Evolutionary conservation across 352 stramenopile species (phyloP).

Genomic region (Phytophthora pini): DNA sequence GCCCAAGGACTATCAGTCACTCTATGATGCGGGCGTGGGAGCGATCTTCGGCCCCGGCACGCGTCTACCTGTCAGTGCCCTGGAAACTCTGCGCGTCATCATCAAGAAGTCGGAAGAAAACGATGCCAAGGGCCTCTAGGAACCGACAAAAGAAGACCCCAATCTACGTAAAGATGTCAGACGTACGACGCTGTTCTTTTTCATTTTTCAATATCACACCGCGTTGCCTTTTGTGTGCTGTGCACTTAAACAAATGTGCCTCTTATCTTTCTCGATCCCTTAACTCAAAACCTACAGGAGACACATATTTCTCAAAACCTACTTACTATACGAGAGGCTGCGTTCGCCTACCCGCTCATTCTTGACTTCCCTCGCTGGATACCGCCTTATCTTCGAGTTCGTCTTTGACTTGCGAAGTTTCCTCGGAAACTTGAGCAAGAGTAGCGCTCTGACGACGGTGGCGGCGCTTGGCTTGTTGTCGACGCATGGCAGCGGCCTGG

Average conservation of each 20-base stretch:
- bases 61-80: conserved; percentile 86
- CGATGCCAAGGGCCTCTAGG: conserved; percentile 43
- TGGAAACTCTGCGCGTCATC: conserved; percentile 57
- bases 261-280: conserved; percentile 21
- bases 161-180: conserved; percentile 20
- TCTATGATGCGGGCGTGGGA: conserved; percentile 92
- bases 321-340: conserved; percentile 14
- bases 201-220: conserved; percentile 3
- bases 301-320: conserved; percentile 29
- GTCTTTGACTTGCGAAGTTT: conserved; percentile 10
- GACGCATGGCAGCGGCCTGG: conserved; percentile 37
- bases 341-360: conserved; percentile 17
- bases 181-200: conserved; percentile 3
- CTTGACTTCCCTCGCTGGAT: conserved; percentile 33
- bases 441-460: conserved; percentile 16
- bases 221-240: neutral
- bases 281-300: conserved; percentile 32
- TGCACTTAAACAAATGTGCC: conserved; percentile 16
- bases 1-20: conserved; percentile 95
- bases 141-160: neutral
- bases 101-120: conserved; percentile 63
- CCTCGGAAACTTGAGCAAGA: conserved; percentile 11
- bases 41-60: conserved; percentile 97
- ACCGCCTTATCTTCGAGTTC: conserved; percentile 26
- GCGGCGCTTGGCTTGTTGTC: conserved; percentile 29